These are phyloP conservation scores for Rhizomucor pusillus DNA, from an alignment of 371 early-diverging fungal species.

Conservation along the genomic window DNA sequence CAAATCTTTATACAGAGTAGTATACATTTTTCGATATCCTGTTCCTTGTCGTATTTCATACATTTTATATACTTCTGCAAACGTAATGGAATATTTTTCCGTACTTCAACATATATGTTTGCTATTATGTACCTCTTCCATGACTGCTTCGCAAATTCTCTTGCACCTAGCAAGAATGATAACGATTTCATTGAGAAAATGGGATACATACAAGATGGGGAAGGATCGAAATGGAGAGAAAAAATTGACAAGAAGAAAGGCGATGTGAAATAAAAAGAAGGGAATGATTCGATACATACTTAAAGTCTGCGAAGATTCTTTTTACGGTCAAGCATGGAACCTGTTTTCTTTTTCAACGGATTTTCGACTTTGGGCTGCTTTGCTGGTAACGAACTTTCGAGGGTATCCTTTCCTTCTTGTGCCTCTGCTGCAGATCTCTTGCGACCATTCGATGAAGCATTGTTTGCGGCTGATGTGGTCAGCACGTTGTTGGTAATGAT, in stretches of 20 bases:
- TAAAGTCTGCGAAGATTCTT: conserved; percentile 21
- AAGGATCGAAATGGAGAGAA: too few relatives aligned
- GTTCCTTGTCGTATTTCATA: background rate
- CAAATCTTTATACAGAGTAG: background rate
- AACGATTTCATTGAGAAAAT: too few relatives aligned
- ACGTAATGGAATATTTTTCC: too few relatives aligned
- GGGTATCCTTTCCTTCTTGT: conserved; percentile 9
- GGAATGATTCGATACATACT: background rate
- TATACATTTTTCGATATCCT: background rate
- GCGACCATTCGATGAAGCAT: background rate
- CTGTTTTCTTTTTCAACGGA: conserved; percentile 7
- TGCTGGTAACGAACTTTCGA: background rate
- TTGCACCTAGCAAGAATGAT: too few relatives aligned
- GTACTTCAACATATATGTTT: too few relatives aligned
- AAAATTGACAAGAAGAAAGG: background rate
- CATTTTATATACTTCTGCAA: background rate
- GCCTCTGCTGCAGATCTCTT: conserved; percentile 5
- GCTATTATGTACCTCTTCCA: too few relatives aligned
- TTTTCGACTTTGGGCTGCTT: conserved; percentile 7
- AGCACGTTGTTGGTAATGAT: conserved; percentile 5
- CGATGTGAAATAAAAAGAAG: too few relatives aligned
- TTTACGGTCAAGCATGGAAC: conserved; percentile 19
- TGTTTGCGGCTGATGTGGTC: conserved; percentile 16
- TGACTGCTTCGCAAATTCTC: too few relatives aligned
- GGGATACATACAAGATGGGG: too few relatives aligned